Base-by-base conservation (phyloP, 495 filamentous ascomycete genomes). In the Trichoderma reesei region DNA sequence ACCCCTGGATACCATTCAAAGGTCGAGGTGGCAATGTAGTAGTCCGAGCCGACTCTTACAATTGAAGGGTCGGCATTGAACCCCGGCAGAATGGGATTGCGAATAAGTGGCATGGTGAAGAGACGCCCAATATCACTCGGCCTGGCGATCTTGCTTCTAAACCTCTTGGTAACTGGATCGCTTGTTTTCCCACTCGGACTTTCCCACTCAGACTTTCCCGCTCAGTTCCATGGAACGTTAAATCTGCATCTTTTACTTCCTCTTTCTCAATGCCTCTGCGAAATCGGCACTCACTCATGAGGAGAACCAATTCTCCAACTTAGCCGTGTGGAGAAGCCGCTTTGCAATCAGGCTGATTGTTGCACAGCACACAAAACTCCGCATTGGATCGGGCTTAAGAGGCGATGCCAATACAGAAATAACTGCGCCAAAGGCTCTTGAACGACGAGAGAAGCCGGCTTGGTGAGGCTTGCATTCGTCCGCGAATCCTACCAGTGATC, bases 61-160 rank as follows among this genome's bases (percentile, higher is more conserved):
- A 86, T 78, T 1, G 84, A 86, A 13, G 85, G 85, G 72, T 87
- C 85, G 13, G 85, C 72, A 69, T 85, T 84, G 74, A 85, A 87
- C 31, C 85, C 85, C 13, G 85, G 83, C 44, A 87, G 72, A 66
- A 87, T 85, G 34, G 84, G 84, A 69, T 87, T 87, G 51, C 75
- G 74, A 54, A 81, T 72, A 5, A 64, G 69, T 2, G 79, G 78
- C 79, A 81, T 81, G 60, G 60, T 18, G 60, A 48, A 48, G 16
- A 48, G 8, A 18, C 6, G 16, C 8, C 2, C 16, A 39, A 10
- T 39, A 39, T n/a, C n/a, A n/a, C n/a, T n/a, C n/a, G n/a, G 10
- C 5, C 37, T 39, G 37, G 4, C 37, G 37, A 39, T 39, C 10
- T 4, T 39, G 4, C 37, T 39, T n/a, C n/a, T 11, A 44, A 18